Evolutionary conservation across 1,284 basidiomycete species (phyloP), one percentile per base, ranked within the genome.

Genomic region (Lentinula novae-zelandiae): DNA sequence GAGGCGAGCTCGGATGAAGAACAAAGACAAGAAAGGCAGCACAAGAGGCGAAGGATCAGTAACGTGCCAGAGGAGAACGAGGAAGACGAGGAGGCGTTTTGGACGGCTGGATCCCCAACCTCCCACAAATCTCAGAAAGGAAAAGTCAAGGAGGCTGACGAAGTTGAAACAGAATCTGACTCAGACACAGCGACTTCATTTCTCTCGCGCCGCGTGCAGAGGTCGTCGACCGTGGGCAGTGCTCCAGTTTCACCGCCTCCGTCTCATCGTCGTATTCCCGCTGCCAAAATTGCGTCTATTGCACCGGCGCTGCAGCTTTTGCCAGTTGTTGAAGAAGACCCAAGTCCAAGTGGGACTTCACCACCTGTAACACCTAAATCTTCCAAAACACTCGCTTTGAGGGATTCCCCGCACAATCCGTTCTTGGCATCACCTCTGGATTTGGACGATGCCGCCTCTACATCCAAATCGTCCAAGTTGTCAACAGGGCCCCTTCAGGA

Each of bases 41-140:
- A 66, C 64, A 80, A 79, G 71, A 77, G 73, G 61, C 68, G 76
- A 58, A 66, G 72, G 62, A 70, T 70, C 27, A 69, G 65, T 22
- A 63, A 66, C 48, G 64, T 61, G 15, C 60, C 62, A 31, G 62
- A 58, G 12, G 60, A 61, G n/a, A 64, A 70, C 10, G 68, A 69
- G n/a, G 75, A 72, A 38, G 75, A 74, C 20, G 75, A 79, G 66
- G 77, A 79, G 38, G 75, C 74, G 5, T 80, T 80, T 60, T 80
- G 78, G 78, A 64, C 75, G 60, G 71, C 62, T 39, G 59, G 54
- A 40, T 42, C 62, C 22, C n/a, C 51, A 46, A 46, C 44, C 27
- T 53, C 53, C 3, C 17, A 38, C 7, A 36, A 52, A 15, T 48
- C 36, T 3, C 17, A 38, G 15, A 36, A 52, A 20, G 44, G 10